These are phyloP conservation scores for Diplotaxis tenuifolia DNA, from an alignment of 345 rosid species.

Conservation along the genomic window DNA sequence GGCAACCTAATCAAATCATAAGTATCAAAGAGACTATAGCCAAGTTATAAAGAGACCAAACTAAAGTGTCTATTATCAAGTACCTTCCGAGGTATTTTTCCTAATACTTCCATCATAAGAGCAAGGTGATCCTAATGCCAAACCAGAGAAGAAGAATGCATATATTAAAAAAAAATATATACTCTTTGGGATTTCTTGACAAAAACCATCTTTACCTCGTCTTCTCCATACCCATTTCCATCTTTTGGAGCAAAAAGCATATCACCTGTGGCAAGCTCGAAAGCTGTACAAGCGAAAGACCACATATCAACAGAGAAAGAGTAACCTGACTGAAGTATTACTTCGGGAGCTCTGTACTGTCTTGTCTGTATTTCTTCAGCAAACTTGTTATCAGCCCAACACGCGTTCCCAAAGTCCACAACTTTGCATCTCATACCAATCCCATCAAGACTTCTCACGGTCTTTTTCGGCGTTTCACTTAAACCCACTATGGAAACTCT, in stretches of 20 bases:
- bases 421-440: conserved; percentile 77
- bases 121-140: conserved; percentile 54
- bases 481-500: conserved; percentile 3
- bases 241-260: conserved; percentile 78
- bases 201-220: conserved; percentile 55
- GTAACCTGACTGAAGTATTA: conserved; percentile 63
- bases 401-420: conserved; percentile 82
- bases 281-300: conserved; percentile 89
- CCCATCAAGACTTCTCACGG: conserved; percentile 59
- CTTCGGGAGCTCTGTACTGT: conserved; percentile 92
- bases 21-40: background rate
- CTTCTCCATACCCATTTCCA: conserved; percentile 71
- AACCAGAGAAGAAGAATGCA: background rate
- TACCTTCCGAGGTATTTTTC: conserved; percentile 86
- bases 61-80: background rate
- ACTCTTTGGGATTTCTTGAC: background rate
- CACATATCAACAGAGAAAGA: conserved; percentile 81
- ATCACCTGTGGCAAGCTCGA: conserved; percentile 88
- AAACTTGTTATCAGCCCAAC: conserved; percentile 65
- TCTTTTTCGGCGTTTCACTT: conserved; percentile 31
- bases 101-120: conserved; percentile 88
- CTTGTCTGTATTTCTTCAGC: conserved; percentile 83
- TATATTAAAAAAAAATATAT: background rate
- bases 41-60: background rate
- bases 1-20: conserved; percentile 48